Base-by-base conservation (phyloP, 805 yeast species). In the Myxozyma geophila region DNA sequence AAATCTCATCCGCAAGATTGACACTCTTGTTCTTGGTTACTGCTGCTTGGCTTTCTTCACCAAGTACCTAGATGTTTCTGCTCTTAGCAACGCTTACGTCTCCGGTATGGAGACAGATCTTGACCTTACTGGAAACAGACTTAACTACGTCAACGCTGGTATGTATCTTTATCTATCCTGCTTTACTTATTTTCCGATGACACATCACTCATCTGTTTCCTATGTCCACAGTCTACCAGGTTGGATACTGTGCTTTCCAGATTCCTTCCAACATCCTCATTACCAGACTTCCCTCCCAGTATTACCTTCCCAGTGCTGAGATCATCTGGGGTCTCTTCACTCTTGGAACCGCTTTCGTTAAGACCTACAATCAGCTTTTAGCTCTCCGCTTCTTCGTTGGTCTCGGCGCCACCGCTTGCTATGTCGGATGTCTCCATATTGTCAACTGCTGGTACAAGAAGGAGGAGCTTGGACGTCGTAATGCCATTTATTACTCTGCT, bases 311-410 rank as follows among this genome's bases (percentile, higher is more conserved):
- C 1, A 59, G 77, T 2, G 79, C 83, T 75, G 95, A 88, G 72
- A 68, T 87, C 43, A 78, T 83, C 48, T 89, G 92, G 92, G 83
- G 90, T 1, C 76, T 87, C 60, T 80, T 87, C 63, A 87, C 92
- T 1, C 78, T 87, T 52, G 81, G 82, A 13, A 78, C 84, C 48
- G 86, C 80, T 69, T 80, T 79, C 68, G 85, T 80, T 54, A 78
- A 81, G 39, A 79, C 78, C 10, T 82, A 83, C n/a, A 75, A 78
- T 2, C 84, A 83, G 59, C 76, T 89, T 33, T 82, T 84, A 70
- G 90, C 83, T 1, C 74, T 87, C 47, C 77, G 95, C 56, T 88
- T 88, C 71, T 80, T 88, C 55, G 81, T 87, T 62, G 92, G 89
- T 47, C 83, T 85, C 0, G 85, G 86, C 72, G 95, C 90, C 72